Evolutionary conservation across 108 stramenopile genomes (phyloP).

Genomic region (Epipyxis sp.): DNA sequence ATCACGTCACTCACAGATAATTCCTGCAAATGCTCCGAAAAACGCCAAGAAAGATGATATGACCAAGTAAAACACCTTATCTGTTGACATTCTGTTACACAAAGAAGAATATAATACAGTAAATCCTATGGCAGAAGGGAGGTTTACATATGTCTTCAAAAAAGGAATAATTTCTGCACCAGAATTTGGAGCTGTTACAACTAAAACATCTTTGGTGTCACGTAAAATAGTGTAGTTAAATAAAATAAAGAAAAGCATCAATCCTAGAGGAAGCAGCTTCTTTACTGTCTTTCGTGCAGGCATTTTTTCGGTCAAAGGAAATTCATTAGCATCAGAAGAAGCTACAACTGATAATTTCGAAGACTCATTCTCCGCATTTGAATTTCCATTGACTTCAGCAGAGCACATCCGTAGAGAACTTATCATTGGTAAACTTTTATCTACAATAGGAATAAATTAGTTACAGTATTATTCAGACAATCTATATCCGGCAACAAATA

Average conservation of each 20-base stretch:
- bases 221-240: slow-evolving; percentile 97
- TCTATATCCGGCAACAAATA: no score
- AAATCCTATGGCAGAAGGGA: slow-evolving; percentile 72
- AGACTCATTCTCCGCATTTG: no score
- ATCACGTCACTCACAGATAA: slow-evolving; percentile 61
- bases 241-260: slow-evolving; percentile 94
- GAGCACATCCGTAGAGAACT: no score
- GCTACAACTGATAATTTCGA: no score
- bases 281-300: slow-evolving; percentile 62
- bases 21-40: slow-evolving; percentile 75
- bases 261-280: slow-evolving; percentile 80
- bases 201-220: slow-evolving; percentile 81
- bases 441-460: no score
- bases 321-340: no score
- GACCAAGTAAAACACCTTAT: slow-evolving; percentile 80
- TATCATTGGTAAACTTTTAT: no score
- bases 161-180: slow-evolving; percentile 94
- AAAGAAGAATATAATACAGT: slow-evolving; percentile 79
- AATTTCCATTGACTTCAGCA: no score
- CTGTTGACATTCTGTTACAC: slow-evolving; percentile 74
- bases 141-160: slow-evolving; percentile 92
- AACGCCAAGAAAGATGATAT: slow-evolving; percentile 82
- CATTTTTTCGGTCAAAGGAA: not conserved
- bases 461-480: no score
- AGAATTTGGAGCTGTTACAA: slow-evolving; percentile 62